Evolutionary conservation across 1,284 basidiomycete species (phyloP), one percentile per base, ranked within the genome.

Genomic region (Cryptococcus amylolentus): DNA sequence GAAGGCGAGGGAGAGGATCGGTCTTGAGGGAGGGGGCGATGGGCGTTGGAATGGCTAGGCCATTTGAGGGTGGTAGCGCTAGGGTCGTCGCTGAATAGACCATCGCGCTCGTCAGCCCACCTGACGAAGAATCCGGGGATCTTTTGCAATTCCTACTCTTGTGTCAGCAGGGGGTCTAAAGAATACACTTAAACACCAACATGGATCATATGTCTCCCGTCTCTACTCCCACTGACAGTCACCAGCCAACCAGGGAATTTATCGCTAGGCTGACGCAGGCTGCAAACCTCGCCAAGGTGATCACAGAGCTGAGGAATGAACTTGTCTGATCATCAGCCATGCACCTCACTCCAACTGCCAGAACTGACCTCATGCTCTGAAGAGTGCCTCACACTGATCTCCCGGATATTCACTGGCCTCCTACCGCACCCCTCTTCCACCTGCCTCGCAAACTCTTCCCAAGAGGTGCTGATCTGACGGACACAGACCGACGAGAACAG

Each of bases 271-370:
- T 66, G 61, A 42, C 49, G 31, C 14, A 62, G 52, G 4, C 68
- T 59, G 18, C 57, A 48, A 9, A 70, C 52, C n/a, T 74, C 72
- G 1, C 53, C 64, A 35, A 67, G 68, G 55, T 46, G 64, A 18
- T 68, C 60, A 38, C 65, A 65, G 4, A 74, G 56, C 2, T 38
- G 31, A 3, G 65, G 65, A 4, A 71, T 47, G 49, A 72, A 65
- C 71, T 72, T 54, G 4, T 5, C 13, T 13, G 31, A 4, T 39
- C 27, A 26, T 59, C 37, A 59, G 55, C 39, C 18, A 35, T 35
- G 16, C 23, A 40, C 1, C 13, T 28, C 28, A 16, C n/a, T 23
- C 12, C 39, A 47, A 37, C 27, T n/a, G 18, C 18, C 13, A 39
- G 4, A 8, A 56, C 61, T 58, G 41, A 69, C 70, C 6, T 70